A percentile compares a stretch with the other conserved stretches of the same genome.
Evolutionary conservation across 2,329 filamentous ascomycete species (phyloP).

Genomic region (Claviceps pazoutovae): DNA sequence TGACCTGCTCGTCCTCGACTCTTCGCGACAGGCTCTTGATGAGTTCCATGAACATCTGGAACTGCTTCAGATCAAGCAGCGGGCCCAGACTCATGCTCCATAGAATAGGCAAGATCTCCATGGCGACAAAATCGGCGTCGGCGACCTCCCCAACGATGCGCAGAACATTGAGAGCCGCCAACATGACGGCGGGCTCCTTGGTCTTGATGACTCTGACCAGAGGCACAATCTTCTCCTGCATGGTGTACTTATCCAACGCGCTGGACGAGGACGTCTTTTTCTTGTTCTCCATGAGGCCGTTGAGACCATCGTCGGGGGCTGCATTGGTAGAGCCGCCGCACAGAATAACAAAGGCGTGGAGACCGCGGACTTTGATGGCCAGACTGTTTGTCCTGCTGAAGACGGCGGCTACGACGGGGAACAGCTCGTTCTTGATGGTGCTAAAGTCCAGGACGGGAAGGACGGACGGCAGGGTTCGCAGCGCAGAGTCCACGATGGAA

Average conservation of each 20-base stretch:
- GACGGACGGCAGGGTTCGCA: constrained; percentile 66
- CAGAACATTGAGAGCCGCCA: constrained; percentile 77
- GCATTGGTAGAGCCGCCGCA: constrained; percentile 59
- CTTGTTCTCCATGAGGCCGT: constrained; percentile 50
- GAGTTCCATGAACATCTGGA: constrained; percentile 77
- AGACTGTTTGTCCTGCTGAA: constrained; percentile 90
- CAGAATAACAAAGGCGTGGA: constrained; percentile 80
- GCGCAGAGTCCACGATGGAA: constrained; percentile 70
- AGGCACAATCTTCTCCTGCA: constrained; percentile 93
- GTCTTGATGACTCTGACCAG: constrained; percentile 89
- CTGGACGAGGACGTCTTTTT: constrained; percentile 54
- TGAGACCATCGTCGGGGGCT: constrained; percentile 45
- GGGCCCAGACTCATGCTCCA: constrained; percentile 90
- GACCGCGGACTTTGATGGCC: constrained; percentile 81
- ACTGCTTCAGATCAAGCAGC: constrained; percentile 73
- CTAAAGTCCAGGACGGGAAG: constrained; percentile 85
- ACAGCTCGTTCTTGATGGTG: constrained; percentile 92
- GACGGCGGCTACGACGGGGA: constrained; percentile 78
- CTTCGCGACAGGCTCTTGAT: constrained; percentile 67
- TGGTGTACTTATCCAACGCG: constrained; percentile 91
- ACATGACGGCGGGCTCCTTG: constrained; percentile 94
- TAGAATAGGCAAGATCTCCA: constrained; percentile 77
- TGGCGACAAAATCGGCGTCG: constrained; percentile 81
- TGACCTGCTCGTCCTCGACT: constrained; percentile 79
- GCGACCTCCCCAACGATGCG: constrained; percentile 68